Evolutionary conservation across 1,284 basidiomycete genomes (phyloP).

Genomic region (Austroboletus niveus): DNA sequence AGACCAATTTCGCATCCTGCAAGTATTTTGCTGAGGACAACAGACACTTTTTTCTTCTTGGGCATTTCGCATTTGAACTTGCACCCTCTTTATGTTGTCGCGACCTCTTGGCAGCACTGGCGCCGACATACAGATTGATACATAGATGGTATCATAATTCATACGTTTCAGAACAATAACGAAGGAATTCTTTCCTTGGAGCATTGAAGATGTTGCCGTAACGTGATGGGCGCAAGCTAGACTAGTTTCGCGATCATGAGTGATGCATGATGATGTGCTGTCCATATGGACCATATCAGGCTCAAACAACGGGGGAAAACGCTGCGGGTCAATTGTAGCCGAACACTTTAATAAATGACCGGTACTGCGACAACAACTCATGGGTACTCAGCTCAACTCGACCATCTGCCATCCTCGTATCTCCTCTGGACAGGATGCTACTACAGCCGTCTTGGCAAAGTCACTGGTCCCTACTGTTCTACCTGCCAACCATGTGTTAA

Average conservation of each 20-base stretch:
- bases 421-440: constrained; percentile 26
- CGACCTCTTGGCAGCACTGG: no score
- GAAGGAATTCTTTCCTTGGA: no score
- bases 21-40: background rate
- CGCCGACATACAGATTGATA: no score
- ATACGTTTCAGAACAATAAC: no score
- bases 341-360: background rate
- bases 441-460: constrained; percentile 17
- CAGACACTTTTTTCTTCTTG: background rate
- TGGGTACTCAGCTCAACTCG: constrained; percentile 18
- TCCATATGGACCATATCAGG: no score
- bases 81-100: background rate
- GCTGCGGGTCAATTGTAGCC: background rate
- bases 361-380: background rate
- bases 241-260: no score
- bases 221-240: no score
- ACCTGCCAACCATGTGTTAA: constrained; percentile 49
- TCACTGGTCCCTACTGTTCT: constrained; percentile 31
- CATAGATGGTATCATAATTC: no score
- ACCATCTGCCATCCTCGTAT: constrained; percentile 34
- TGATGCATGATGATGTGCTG: no score
- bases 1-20: background rate
- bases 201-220: no score
- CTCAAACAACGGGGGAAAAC: no score
- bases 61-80: background rate